Evolutionary conservation across 2,329 filamentous ascomycete species (phyloP).

Genomic region (Akanthomyces uredinophilus): DNA sequence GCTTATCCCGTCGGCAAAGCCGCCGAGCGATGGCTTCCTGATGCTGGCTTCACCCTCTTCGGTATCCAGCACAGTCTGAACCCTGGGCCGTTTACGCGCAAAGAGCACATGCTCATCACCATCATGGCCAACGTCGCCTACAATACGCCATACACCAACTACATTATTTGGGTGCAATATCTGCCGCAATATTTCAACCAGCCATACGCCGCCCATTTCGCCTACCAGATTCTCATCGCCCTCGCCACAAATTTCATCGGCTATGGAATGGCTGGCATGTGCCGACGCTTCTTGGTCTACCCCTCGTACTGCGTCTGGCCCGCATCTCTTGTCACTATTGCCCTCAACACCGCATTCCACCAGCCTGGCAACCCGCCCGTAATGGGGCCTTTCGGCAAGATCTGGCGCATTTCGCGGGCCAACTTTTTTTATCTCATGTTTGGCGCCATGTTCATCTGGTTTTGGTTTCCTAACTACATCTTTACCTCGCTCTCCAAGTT

Average conservation of each 20-base stretch:
- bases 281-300: conserved; percentile 50
- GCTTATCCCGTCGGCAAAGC: conserved; percentile 50
- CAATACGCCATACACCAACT: conserved; percentile 48
- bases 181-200: conserved; percentile 51
- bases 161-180: conserved; percentile 51
- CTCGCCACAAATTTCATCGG: conserved; percentile 54
- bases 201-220: conserved; percentile 45
- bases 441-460: conserved; percentile 51
- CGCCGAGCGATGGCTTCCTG: conserved; percentile 46
- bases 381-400: conserved; percentile 37
- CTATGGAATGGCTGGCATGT: conserved; percentile 54
- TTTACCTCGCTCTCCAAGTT: conserved; percentile 48
- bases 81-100: conserved; percentile 52
- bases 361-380: conserved; percentile 36
- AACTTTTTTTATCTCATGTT: conserved; percentile 49
- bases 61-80: conserved; percentile 46
- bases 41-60: conserved; percentile 42
- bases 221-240: conserved; percentile 51
- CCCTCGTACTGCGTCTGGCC: conserved; percentile 55
- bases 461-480: conserved; percentile 54
- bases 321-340: conserved; percentile 48
- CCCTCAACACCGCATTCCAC: conserved; percentile 50
- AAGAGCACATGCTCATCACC: conserved; percentile 58
- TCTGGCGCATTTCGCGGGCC: conserved; percentile 44
- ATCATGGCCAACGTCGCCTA: conserved; percentile 58